Base-by-base conservation (phyloP, 768 basidiomycete species). In the Podaxis sp. region DNA sequence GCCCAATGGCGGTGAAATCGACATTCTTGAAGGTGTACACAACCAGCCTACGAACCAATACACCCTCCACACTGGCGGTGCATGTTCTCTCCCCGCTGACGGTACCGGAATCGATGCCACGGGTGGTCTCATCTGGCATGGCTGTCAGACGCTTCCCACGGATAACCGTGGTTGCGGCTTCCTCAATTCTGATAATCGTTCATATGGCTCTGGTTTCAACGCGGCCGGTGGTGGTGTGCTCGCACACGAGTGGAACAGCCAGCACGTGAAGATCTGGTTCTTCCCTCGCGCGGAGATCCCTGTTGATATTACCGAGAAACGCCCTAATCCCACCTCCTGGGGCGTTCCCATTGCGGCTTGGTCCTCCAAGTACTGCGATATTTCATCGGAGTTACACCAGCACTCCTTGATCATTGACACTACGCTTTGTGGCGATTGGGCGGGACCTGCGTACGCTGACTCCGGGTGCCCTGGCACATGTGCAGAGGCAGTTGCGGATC, bases 1-100 rank as follows among this genome's bases (percentile, higher is more conserved):
- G 85, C 85, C 84, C 4, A 17, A 38, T 22, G 71, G 58, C 24
- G 85, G 85, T 73, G 89, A 91, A 71, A 86, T 90, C 47, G 91
- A 93, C 67, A 82, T 90, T 55, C 70, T 91, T 15, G 91, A 93
- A 68, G 87, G 88, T 17, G 88, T 91, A 58, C 83, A 91, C 67
- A 67, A 79, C 33, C 79, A 83, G 68, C 63, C 73, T 1, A 74
- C 68, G 38, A 90, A 92, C 65, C 88, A 86, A 61, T 82, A 83
- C 72, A 84, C 89, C 0, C 75, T 91, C 5, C 90, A 91, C 71
- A 87, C 81, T 19, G 75, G 80, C 8, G 68, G 71, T 4, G 76
- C 74, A 43, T 80, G 82, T 64, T 67, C 72, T 9, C 68, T 74
- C 60, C 73, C 70, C 9, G 67, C 76, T 49, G 66, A 74, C 50